Evolutionary conservation across 1,139 yeast genomes (phyloP), one percentile per base, ranked within the genome.

Genomic region (Suhomyces ambrosiae): DNA sequence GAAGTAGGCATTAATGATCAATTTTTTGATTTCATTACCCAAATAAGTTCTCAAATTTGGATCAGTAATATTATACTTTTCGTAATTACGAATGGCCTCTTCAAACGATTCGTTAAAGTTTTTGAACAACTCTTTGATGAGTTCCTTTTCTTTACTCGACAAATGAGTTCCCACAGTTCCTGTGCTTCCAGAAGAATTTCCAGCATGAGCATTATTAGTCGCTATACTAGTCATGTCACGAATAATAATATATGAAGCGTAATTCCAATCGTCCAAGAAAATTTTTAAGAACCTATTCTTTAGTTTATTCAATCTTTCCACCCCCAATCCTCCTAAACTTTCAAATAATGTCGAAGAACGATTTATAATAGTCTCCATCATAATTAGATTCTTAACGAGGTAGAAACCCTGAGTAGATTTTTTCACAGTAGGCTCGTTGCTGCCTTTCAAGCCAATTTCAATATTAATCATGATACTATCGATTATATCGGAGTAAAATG

Each of bases 61-160:
- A 54, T 89, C 95, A 9, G 82, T 75, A 32, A 88, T 74, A 45
- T 77, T 74, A 60, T 81, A 80, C 47, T 72, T 69, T 54, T 80
- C 80, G 57, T 86, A 82, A 41, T 76, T 75, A 34, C 74, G 71
- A 16, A 85, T 71, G 30, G 92, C 76, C 35, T 78, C 83, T 44
- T 88, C 96, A 55, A 88, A 86, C 36, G 90, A 87, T 21, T 80
- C 80, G 53, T 92, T 90, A 64, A 92, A 90, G 40, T 70, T 78
- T 48, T 76, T 78, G 67, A 89, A 90, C 54, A 87, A 81, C 44
- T 92, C 97, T 55, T 92, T 94, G 41, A 90, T 80, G 40, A 76
- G 79, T 36, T 89, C 97, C 45, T 81, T 80, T 48, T 90, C 95
- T 54, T 89, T 90, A 23, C 78, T 74, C 3, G 80, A 63, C 40